Percentiles rank a stretch among this genome's conserved stretches.
phyloP scores from a whole-genome alignment of 768 basidiomycete species.

The Baorangia bicolor region DNA sequence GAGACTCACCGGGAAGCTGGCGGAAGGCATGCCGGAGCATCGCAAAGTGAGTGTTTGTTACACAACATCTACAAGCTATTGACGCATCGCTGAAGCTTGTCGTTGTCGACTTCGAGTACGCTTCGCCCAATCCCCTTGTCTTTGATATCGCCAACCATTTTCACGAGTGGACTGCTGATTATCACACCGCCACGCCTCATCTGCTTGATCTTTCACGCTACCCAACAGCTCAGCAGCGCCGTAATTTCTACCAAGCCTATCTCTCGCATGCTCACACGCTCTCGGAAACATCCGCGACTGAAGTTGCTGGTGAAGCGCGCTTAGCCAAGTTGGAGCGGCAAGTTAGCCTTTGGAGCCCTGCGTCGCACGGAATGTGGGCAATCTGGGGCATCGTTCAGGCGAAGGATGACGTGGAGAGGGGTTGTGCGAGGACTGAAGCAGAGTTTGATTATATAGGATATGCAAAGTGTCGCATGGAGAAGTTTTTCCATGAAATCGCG shows the following conservation, averaged over 20 bases:
- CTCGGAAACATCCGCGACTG: constrained; percentile 21
- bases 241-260: constrained; percentile 86
- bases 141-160: constrained; percentile 98
- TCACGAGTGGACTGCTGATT: constrained; percentile 95
- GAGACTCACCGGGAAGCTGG: constrained; percentile 52
- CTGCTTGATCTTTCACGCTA: constrained; percentile 62
- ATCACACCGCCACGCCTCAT: constrained; percentile 70
- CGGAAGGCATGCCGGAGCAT: constrained; percentile 65
- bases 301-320: constrained; percentile 38
- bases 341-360: constrained; percentile 85
- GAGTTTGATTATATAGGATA: constrained; percentile 94
- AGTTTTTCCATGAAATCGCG: constrained; percentile 57
- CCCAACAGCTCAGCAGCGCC: constrained; percentile 69
- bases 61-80: constrained; percentile 2
- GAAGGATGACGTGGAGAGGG: constrained; percentile 63
- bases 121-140: constrained; percentile 85
- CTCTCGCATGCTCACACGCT: constrained; percentile 49
- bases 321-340: constrained; percentile 69
- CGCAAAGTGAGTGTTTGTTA: constrained; percentile 55
- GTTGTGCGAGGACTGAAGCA: constrained; percentile 44
- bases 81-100: constrained; percentile 62
- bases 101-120: constrained; percentile 98
- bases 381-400: constrained; percentile 95
- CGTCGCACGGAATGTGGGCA: constrained; percentile 90
- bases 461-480: constrained; percentile 63